Evolutionary conservation across 78 protist species (phyloP).

Genomic region (Dictyostelium capitatum): DNA sequence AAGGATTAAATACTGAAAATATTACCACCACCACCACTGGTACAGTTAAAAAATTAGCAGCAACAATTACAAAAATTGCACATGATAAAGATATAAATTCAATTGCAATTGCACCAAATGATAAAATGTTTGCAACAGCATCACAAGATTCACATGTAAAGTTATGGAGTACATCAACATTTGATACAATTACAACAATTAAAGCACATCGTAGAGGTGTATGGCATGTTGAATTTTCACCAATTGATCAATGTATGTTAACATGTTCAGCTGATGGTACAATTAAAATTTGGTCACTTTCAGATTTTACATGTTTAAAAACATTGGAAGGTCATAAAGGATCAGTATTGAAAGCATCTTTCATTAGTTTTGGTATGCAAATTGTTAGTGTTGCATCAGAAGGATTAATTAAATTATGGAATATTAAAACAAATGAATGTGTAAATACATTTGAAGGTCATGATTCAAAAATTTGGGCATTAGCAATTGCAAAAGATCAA

Average conservation of each 20-base stretch:
- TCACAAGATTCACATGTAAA: constrained; percentile 93
- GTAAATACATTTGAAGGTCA: constrained; percentile 91
- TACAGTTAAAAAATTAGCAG: neutral
- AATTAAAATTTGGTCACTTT: constrained; percentile 91
- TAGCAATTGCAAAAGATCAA: constrained; percentile 79
- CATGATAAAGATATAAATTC: constrained; percentile 96
- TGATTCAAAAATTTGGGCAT: constrained; percentile 91
- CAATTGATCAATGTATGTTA: constrained; percentile 90
- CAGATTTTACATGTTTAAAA: constrained; percentile 89
- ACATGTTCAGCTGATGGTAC: constrained; percentile 89
- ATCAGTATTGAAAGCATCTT: constrained; percentile 85
- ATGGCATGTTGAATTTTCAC: constrained; percentile 94
- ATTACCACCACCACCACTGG: no score
- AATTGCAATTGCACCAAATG: constrained; percentile 95
- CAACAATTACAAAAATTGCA: constrained; percentile 78
- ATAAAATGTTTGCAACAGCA: constrained; percentile 91
- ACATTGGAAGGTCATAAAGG: constrained; percentile 95
- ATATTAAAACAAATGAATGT: constrained; percentile 92
- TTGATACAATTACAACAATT: constrained; percentile 47
- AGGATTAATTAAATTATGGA: constrained; percentile 95
- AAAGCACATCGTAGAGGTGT: constrained; percentile 95
- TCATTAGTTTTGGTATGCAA: constrained; percentile 90
- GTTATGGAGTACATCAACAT: constrained; percentile 78
- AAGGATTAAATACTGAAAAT: neutral
- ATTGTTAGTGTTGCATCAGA: constrained; percentile 88